A percentile compares a stretch with the other conserved stretches of the same genome.
Evolutionary conservation across 2,329 filamentous ascomycete genomes (phyloP).

Genomic region (Daldinia sp.): DNA sequence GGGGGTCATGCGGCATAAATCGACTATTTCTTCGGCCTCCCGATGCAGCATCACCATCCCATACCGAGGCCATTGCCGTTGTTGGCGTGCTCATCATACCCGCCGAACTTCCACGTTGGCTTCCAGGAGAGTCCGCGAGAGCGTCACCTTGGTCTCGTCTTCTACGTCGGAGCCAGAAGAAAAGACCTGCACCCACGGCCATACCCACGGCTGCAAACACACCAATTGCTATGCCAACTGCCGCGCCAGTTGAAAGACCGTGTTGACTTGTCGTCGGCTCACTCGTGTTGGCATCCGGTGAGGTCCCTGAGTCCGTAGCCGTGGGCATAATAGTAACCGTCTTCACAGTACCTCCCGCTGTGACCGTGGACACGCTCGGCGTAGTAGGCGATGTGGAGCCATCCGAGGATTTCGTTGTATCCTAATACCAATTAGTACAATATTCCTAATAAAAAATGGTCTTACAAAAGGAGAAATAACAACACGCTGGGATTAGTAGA

Average conservation of each 20-base stretch:
- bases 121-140: constrained; percentile 56
- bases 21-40: constrained; percentile 61
- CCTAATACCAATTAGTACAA: constrained; percentile 24
- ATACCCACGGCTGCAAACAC: constrained; percentile 43
- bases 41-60: constrained; percentile 50
- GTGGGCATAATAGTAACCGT: constrained; percentile 64
- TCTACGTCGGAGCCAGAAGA: constrained; percentile 56
- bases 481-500: constrained; percentile 31
- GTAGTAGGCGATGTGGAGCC: constrained; percentile 43
- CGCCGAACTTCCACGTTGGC: constrained; percentile 60
- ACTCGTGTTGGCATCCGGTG: constrained; percentile 17
- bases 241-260: constrained; percentile 40
- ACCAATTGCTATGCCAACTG: constrained; percentile 45
- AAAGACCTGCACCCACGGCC: constrained; percentile 46
- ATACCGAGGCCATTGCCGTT: constrained; percentile 53
- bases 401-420: constrained; percentile 34
- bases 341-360: constrained; percentile 59
- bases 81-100: constrained; percentile 57
- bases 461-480: constrained; percentile 15
- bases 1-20: constrained; percentile 67
- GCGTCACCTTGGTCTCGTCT: constrained; percentile 55
- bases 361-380: constrained; percentile 58
- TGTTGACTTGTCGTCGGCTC: constrained; percentile 25
- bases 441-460: background rate
- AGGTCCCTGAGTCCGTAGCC: constrained; percentile 21